Evolutionary conservation across 331 rosid genomes (phyloP), one percentile per base, ranked within the genome.

Genomic region (Erythrophleum ivorense): DNA sequence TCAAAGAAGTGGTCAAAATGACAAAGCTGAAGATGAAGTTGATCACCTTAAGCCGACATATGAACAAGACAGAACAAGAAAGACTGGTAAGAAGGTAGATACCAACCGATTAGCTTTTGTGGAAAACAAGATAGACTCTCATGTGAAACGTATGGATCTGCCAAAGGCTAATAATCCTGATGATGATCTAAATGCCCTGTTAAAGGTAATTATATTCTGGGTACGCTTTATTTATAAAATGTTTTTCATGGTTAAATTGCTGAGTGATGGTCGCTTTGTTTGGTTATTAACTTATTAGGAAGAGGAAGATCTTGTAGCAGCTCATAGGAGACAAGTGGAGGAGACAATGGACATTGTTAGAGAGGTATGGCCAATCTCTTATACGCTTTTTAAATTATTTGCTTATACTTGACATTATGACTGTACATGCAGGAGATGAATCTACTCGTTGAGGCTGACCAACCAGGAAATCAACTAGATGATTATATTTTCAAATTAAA

Each of bases 311-410:
- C 96, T 95, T 43, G 96, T 93, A 70, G 84, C 88, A 79, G 94
- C 96, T 81, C 98, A 95, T 76, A 86, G 91, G 71, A 89, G 84
- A 88, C 98, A 90, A 87, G 97, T 91, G 84, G 97, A 95, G 92
- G 95, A 91, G 88, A 91, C 96, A 45, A 93, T 95, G 50, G 91
- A 91, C 84, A 90, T 89, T 81, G 96, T 91, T 82, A 84, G 85
- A 82, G 97, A 93, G 98, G 98, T 90, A 55, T 12, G 86, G 68
- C 50, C 78, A 58, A 68, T 82, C 57, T 82, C 66, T 66, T 84
- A 24, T 18, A 45, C 59, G 14, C 33, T 41, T 65, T 75, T 78
- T 33, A 76, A 11, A 33, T 72, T 62, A 29, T 62, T 64, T 59
- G 10, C 60, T 64, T 0, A 11, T 57, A 54, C 45, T 66, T 63